Base-by-base conservation (phyloP, 805 yeast genomes). In the Yarrowia phangngaensis region DNA sequence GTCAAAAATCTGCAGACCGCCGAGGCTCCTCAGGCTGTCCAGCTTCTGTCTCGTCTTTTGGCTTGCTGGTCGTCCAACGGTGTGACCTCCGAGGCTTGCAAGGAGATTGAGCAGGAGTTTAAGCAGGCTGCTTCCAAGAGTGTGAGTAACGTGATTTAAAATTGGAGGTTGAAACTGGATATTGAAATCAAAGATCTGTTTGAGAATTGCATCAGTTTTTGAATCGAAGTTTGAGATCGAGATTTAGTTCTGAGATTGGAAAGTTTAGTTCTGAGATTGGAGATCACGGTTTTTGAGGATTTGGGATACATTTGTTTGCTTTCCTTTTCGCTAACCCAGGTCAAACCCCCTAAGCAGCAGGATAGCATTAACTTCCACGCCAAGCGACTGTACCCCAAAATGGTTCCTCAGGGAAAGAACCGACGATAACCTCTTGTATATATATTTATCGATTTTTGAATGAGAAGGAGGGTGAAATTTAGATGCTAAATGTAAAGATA, bases 11-110 rank as follows among this genome's bases (percentile, higher is more conserved):
- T 4, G 68, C 74, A 22, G 71, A 73, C 43, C 70, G 67, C 54
- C 78, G 72, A 51, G 75, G 84, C 36, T 80, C 82, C 57, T 79
- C 85, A 51, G 88, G 96, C 65, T 65, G 79, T 53, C 87, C 85
- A 51, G 68, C 29, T 83, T 55, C 84, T 89, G 89, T 80, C 92
- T 1, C 81, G 85, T 38, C 72, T 89, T 64, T 70, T 89, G 57
- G 85, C 84, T 72, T 89, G 97, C 69, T 89, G 97, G 97, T 94
- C 96, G 2, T 84, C 96, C 17, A 84, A 86, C 67, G 90, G 94
- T 40, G 95, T 87, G 65, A 89, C 92, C 53, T 70, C 82, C 16
- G 68, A 73, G 8, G 73, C 69, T 36, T 89, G 97, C 67, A 70
- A 73, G 17, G 70, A 69, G 6, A 66, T 85, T 36, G 94, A 82